A percentile compares a stretch with the other conserved stretches of the same genome.
Conservation (phyloP, 768 basidiomycete species). For the Tricholoma furcatifolium region DNA sequence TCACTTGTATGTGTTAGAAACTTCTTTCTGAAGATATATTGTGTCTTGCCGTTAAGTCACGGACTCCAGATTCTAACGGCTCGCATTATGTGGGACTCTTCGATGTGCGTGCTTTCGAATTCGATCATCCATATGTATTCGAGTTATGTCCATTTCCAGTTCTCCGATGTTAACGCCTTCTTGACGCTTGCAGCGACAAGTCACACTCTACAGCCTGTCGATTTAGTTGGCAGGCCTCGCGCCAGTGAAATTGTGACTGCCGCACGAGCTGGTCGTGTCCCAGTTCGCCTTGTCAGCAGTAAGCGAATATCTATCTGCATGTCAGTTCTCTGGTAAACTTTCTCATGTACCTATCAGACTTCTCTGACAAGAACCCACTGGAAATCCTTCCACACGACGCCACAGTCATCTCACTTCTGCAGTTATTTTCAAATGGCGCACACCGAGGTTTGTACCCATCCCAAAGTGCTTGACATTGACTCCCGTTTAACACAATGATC, state of each 20-base stretch:
- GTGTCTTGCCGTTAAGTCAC: conserved; percentile 62
- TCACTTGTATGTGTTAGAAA: conserved; percentile 34
- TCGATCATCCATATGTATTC: neutral
- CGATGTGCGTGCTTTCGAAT: conserved; percentile 50
- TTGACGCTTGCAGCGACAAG: conserved; percentile 78
- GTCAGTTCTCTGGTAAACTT: neutral
- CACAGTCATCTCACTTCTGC: conserved; percentile 59
- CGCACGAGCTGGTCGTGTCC: conserved; percentile 70
- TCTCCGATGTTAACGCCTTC: conserved; percentile 87
- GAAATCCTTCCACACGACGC: conserved; percentile 62
- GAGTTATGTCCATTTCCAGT: conserved; percentile 38
- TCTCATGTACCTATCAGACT: conserved; percentile 44
- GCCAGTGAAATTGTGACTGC: conserved; percentile 71
- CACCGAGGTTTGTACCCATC: conserved; percentile 57
- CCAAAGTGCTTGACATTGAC: neutral
- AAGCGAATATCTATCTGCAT: conserved; percentile 24
- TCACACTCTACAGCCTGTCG: conserved; percentile 64
- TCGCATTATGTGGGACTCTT: conserved; percentile 57
- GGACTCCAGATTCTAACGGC: conserved; percentile 21
- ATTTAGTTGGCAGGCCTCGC: conserved; percentile 56
- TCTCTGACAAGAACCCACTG: conserved; percentile 84
- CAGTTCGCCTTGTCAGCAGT: conserved; percentile 80
- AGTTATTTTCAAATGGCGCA: conserved; percentile 65
- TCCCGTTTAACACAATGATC: neutral
- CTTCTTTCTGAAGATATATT: conserved; percentile 60